These are phyloP conservation scores for Fusarium coicis DNA, from an alignment of 2,329 filamentous ascomycete genomes.

Conservation along the genomic window DNA sequence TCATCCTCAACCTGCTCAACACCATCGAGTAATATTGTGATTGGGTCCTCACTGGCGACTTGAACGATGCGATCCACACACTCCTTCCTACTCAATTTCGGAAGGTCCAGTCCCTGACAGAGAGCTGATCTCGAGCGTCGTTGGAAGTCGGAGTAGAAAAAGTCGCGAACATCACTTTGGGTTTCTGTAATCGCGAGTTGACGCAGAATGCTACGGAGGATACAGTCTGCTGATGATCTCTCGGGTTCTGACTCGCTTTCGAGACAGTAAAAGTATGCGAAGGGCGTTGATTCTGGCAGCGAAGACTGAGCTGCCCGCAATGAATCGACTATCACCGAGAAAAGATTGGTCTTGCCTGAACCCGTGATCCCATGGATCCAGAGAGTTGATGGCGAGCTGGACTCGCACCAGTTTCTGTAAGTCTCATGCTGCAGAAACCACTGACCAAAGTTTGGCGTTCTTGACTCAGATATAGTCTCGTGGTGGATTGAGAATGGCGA, in stretches of 20 bases:
- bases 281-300: neutral
- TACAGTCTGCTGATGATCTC: neutral
- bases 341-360: neutral
- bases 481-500: neutral
- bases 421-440: neutral
- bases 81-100: neutral
- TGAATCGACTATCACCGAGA: neutral
- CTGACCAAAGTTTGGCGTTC: neutral
- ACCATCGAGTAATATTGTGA: conserved; percentile 7
- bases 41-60: conserved; percentile 2
- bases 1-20: neutral
- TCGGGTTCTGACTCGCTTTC: neutral
- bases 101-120: neutral
- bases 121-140: neutral
- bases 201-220: neutral
- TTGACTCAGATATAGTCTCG: neutral
- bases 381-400: neutral
- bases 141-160: conserved; percentile 3
- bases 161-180: neutral
- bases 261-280: conserved; percentile 2
- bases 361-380: neutral
- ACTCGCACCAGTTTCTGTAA: neutral
- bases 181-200: neutral
- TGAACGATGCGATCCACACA: conserved; percentile 16
- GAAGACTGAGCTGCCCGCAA: neutral